Percentiles rank a stretch among this genome's conserved stretches.
Conservation (phyloP, 2,329 filamentous ascomycete species). For the Colletotrichum tropicale region DNA sequence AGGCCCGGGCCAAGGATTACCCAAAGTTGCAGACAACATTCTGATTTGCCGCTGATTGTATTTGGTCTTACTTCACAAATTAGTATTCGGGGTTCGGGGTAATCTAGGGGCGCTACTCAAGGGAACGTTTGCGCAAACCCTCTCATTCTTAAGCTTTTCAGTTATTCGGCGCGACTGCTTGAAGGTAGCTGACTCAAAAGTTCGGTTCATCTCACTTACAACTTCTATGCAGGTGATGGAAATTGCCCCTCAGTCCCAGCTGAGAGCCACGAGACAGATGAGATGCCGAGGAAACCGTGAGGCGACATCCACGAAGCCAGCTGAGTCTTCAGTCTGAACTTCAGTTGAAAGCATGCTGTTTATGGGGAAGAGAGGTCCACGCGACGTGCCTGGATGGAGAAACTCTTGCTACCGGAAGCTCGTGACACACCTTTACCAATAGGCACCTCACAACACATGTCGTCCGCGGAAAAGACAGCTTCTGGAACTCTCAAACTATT, state of each 20-base stretch:
- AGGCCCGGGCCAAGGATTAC: conserved; percentile 61
- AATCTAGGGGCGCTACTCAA: background rate
- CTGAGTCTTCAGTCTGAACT: background rate
- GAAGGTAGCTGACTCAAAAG: background rate
- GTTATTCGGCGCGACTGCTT: background rate
- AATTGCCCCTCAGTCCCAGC: background rate
- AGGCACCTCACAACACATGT: background rate
- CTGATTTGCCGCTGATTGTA: conserved; percentile 12
- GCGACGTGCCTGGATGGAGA: background rate
- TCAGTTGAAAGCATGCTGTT: background rate
- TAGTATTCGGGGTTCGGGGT: background rate
- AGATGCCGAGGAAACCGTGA: background rate
- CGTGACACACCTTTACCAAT: background rate
- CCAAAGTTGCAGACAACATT: conserved; percentile 66
- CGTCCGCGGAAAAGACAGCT: background rate
- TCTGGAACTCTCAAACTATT: background rate
- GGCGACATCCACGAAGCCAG: background rate
- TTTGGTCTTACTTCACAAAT: background rate
- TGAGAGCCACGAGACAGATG: background rate
- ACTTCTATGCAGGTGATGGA: background rate
- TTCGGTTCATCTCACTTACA: background rate
- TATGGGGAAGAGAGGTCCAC: background rate
- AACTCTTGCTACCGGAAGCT: background rate
- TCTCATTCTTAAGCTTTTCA: background rate
- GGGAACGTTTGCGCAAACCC: background rate